These are phyloP conservation scores for Metschnikowia picachoensis DNA, from an alignment of 805 yeast species.

Conservation along the genomic window DNA sequence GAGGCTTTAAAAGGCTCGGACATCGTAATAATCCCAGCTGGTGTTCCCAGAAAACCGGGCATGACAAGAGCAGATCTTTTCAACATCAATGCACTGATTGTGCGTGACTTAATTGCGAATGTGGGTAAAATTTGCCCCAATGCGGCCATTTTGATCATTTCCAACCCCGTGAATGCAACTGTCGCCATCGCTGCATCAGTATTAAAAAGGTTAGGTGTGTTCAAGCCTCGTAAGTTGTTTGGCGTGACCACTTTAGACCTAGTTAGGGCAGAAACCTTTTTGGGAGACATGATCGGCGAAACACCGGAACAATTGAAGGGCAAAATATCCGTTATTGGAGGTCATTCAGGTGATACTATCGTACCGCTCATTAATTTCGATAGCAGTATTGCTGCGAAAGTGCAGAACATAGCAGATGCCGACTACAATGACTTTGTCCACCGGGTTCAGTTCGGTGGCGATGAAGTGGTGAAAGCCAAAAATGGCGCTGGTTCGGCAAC, in stretches of 20 bases:
- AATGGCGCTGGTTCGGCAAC: conserved; percentile 22
- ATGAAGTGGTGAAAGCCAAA: conserved; percentile 22
- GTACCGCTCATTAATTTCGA: conserved; percentile 34
- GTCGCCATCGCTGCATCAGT: conserved; percentile 49
- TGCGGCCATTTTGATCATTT: conserved; percentile 43
- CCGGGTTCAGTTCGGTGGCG: conserved; percentile 21
- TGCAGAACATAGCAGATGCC: conserved; percentile 14
- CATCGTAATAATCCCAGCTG: conserved; percentile 44
- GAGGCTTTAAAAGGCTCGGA: conserved; percentile 37
- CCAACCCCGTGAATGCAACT: conserved; percentile 46
- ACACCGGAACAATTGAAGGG: conserved; percentile 35
- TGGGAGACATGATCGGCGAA: conserved; percentile 34
- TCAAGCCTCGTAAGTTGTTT: conserved; percentile 42
- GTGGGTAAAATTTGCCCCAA: conserved; percentile 37
- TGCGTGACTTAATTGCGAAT: conserved; percentile 41
- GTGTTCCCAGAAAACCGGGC: conserved; percentile 47
- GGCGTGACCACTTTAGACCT: conserved; percentile 46
- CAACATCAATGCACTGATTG: conserved; percentile 43
- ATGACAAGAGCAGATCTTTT: conserved; percentile 47
- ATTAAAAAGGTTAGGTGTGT: conserved; percentile 43
- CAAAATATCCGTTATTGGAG: conserved; percentile 41
- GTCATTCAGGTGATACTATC: conserved; percentile 46
- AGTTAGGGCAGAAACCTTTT: conserved; percentile 45
- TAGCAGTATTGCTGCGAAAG: conserved; percentile 18
- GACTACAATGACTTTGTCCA: conserved; percentile 18